Conservation (phyloP, 805 yeast genomes). For the Pichia sporocuriosa region DNA sequence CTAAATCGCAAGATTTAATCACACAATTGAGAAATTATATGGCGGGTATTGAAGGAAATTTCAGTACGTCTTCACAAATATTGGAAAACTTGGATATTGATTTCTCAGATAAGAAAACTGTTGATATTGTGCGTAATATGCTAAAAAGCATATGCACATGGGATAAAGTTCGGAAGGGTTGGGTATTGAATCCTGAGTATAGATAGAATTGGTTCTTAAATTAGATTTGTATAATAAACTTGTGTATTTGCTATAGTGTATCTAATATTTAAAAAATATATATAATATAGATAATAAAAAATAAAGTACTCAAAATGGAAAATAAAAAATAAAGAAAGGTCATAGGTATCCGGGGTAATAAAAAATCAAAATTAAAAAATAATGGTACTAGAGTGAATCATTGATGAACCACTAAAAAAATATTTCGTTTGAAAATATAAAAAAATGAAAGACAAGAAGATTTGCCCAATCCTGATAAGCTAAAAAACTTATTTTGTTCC, state of each 20-base stretch:
- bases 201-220: no score
- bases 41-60: slow-evolving; percentile 24
- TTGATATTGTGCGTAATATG: slow-evolving; percentile 60
- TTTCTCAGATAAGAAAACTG: slow-evolving; percentile 44
- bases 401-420: no score
- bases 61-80: slow-evolving; percentile 28
- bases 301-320: no score
- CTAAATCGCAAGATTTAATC: slow-evolving; percentile 17
- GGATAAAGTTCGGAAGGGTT: slow-evolving; percentile 51
- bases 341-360: no score
- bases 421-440: neutral
- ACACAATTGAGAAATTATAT: slow-evolving; percentile 23
- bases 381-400: no score
- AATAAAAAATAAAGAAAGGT: no score
- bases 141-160: slow-evolving; percentile 61
- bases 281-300: neutral
- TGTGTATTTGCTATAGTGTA: no score
- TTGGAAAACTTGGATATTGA: slow-evolving; percentile 25
- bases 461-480: neutral
- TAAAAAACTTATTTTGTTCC: slow-evolving; percentile 20
- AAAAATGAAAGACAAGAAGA: neutral
- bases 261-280: no score
- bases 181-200: slow-evolving; percentile 59
- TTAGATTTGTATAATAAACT: no score
- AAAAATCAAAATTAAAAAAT: no score